phyloP scores from a whole-genome alignment of 768 basidiomycete species.

The Plicaturopsis crispa region DNA sequence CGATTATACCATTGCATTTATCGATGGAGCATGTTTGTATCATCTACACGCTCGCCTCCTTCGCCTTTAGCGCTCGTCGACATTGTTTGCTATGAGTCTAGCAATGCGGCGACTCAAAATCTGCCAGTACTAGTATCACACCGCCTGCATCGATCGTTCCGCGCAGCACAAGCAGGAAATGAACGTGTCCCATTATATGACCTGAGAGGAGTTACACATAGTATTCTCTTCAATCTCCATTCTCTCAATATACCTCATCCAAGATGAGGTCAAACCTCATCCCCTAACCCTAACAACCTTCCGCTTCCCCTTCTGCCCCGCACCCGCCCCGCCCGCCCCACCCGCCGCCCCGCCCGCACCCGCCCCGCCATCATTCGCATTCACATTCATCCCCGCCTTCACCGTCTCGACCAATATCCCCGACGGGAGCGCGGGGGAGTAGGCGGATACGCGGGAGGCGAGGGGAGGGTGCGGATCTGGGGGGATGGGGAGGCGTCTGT shows the following conservation, averaged over 20 bases:
- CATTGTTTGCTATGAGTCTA: no score
- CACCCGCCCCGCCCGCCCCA: slow-evolving; percentile 22
- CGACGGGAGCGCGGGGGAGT: slow-evolving; percentile 70
- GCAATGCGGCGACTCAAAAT: no score
- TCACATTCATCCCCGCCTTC: slow-evolving; percentile 77
- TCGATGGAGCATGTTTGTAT: no score
- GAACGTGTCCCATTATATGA: no score
- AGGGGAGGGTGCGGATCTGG: slow-evolving; percentile 72
- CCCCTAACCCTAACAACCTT: slow-evolving; percentile 74
- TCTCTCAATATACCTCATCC: slow-evolving; percentile 1
- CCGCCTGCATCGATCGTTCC: no score
- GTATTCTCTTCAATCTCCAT: not conserved
- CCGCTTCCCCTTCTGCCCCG: slow-evolving; percentile 63
- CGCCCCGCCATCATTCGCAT: slow-evolving; percentile 35
- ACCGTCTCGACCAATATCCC: slow-evolving; percentile 79
- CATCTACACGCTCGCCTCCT: no score
- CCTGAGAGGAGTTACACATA: no score
- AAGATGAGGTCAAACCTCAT: no score
- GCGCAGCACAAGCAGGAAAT: no score
- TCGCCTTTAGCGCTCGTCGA: no score
- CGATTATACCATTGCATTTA: no score
- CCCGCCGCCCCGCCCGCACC: slow-evolving; percentile 26
- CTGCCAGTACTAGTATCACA: no score
- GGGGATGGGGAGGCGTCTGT: slow-evolving; percentile 64
- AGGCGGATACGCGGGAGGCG: slow-evolving; percentile 66